Percentiles rank a stretch among this genome's conserved stretches.
Evolutionary conservation across 2,329 filamentous ascomycete genomes (phyloP).

Genomic region (Escovopsis sp.): DNA sequence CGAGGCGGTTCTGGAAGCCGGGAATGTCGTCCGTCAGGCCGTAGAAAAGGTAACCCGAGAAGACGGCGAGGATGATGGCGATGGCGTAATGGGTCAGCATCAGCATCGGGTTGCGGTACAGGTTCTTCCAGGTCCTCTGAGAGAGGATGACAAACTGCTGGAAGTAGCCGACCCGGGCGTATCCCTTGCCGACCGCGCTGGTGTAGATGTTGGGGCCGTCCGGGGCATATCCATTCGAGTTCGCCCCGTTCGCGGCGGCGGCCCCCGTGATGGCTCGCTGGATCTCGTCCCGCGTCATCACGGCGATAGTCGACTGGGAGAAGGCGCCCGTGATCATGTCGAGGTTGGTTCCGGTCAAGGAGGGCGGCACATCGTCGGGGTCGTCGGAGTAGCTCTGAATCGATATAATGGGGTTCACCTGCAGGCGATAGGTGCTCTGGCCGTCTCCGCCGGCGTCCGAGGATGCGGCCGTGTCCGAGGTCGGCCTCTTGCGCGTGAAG

Average conservation of each 20-base stretch:
- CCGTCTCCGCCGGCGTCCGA: conserved; percentile 40
- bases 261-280: conserved; percentile 49
- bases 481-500: conserved; percentile 62
- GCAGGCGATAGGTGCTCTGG: conserved; percentile 34
- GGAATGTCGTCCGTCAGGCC: conserved; percentile 90
- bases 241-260: conserved; percentile 48
- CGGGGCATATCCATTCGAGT: conserved; percentile 35
- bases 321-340: conserved; percentile 70
- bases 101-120: conserved; percentile 93
- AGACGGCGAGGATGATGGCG: conserved; percentile 81
- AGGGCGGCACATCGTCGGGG: conserved; percentile 46
- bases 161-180: conserved; percentile 62
- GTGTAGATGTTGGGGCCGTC: conserved; percentile 33
- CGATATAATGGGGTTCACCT: conserved; percentile 25
- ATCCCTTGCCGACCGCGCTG: conserved; percentile 58
- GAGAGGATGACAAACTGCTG: conserved; percentile 85
- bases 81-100: conserved; percentile 99
- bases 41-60: conserved; percentile 92
- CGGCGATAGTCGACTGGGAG: conserved; percentile 60
- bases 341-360: conserved; percentile 56
- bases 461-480: conserved; percentile 46
- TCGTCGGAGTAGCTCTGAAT: conserved; percentile 53
- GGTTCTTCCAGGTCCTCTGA: conserved; percentile 83
- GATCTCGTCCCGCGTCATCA: conserved; percentile 64
- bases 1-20: conserved; percentile 93